Conservation (phyloP, 2,329 filamentous ascomycete species). For the Rutstroemia sp. region DNA sequence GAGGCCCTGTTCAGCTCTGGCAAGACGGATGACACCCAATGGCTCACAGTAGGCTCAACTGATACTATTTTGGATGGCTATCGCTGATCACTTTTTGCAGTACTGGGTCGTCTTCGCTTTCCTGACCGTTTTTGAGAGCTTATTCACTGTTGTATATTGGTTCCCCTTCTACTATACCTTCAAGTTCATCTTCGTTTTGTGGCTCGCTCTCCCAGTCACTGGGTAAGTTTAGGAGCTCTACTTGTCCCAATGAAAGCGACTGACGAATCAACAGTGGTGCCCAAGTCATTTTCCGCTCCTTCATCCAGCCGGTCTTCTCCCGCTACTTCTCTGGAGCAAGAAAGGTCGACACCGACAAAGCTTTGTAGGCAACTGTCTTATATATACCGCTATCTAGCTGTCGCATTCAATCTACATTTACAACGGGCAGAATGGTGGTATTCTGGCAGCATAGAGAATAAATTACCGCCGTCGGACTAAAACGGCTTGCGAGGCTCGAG, state of each 20-base stretch:
- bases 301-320: conserved; percentile 84
- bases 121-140: conserved; percentile 77
- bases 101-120: conserved; percentile 86
- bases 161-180: conserved; percentile 99
- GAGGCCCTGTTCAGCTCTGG: conserved; percentile 63
- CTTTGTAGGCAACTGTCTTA: conserved; percentile 43
- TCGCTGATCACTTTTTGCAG: conserved; percentile 33
- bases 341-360: conserved; percentile 69
- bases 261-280: conserved; percentile 59
- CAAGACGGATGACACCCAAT: conserved; percentile 77
- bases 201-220: conserved; percentile 94
- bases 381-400: conserved; percentile 8
- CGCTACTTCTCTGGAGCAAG: conserved; percentile 75
- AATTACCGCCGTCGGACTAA: neutral
- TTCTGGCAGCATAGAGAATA: neutral
- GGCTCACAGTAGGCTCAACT: conserved; percentile 54
- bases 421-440: conserved; percentile 7
- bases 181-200: conserved; percentile 96
- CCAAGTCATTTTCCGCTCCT: conserved; percentile 92
- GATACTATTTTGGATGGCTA: conserved; percentile 6
- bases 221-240: conserved; percentile 52
- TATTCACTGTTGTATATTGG: conserved; percentile 83
- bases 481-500: neutral
- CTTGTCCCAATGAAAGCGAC: neutral
- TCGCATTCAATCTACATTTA: conserved; percentile 2